Conservation (phyloP, 805 yeast species). For the Pichia scutulata region DNA sequence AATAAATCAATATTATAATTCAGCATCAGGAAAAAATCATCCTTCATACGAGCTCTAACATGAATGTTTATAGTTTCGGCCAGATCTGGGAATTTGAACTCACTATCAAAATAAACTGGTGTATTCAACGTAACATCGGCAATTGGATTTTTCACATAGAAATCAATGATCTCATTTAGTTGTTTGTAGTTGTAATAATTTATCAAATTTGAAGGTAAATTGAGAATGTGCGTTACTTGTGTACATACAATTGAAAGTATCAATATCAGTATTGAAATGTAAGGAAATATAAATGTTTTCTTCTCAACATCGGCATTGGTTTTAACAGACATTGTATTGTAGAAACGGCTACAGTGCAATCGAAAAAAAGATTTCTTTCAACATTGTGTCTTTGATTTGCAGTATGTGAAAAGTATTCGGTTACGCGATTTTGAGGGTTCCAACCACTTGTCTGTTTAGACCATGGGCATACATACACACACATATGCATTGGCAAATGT, state of each 20-base stretch:
- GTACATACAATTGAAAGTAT: neutral
- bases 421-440: too few species aligned
- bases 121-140: slow-evolving; percentile 36
- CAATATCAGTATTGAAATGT: neutral
- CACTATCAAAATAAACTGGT: slow-evolving; percentile 35
- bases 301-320: neutral
- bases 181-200: slow-evolving; percentile 5
- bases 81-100: slow-evolving; percentile 59
- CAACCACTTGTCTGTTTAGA: too few species aligned
- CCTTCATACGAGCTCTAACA: slow-evolving; percentile 34
- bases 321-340: neutral
- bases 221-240: neutral
- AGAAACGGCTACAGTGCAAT: too few species aligned
- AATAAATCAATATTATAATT: slow-evolving; percentile 19
- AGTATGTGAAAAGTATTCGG: too few species aligned
- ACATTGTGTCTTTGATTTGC: too few species aligned
- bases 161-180: slow-evolving; percentile 9
- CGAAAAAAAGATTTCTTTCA: too few species aligned
- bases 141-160: slow-evolving; percentile 29
- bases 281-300: neutral
- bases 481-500: too few species aligned
- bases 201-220: neutral
- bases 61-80: slow-evolving; percentile 46
- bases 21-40: slow-evolving; percentile 12
- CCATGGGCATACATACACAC: too few species aligned